Evolutionary conservation across 2,329 filamentous ascomycete genomes (phyloP), one percentile per base, ranked within the genome.

Genomic region (Alternaria solani): DNA sequence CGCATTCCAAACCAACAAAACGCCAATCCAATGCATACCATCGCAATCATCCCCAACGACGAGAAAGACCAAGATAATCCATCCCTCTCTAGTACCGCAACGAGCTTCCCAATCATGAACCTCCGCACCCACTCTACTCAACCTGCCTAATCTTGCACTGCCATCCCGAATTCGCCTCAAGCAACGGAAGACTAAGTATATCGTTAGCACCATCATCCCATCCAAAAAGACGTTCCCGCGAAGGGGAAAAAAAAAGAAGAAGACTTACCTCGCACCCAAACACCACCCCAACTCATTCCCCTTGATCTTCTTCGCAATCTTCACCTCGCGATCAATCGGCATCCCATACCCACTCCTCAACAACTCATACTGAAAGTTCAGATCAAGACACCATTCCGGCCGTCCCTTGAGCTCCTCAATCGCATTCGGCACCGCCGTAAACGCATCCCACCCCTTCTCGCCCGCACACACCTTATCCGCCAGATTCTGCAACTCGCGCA

Each of bases 251-350:
- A n/a, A n/a, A n/a, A n/a, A n/a, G n/a, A n/a, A n/a, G n/a, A n/a
- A n/a, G n/a, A 75, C 89, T 82, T 84, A 95, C 92, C 93, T 97
- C 67, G 95, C 95, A 79, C 95, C 95, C 75, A 99, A 85, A 82
- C 94, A 98, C 95, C 95, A 99, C 39, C 95, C 95, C 72, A 99
- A 82, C 83, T 99, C 96, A 79, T 97, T 97, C 57, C 89, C 89
- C 83, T 96, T 94, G 76, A 99, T 96, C 86, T 97, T 97, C 91
- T 99, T 99, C 61, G 94, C 95, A 76, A 97, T 96, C 85, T 92
- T 94, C 67, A 99, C 93, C 80, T 99, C 95, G 39, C 96, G 87
- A 69, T 97, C 92, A 71, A 98, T 89, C 4, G 94, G 94, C 93
- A 99, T 97, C 69, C 98, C 95, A 74, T 99, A 99, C 3, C 95